Evolutionary conservation across 176 grass and related monocot species (phyloP).

Genomic region (Echinochloa phyllopogon): DNA sequence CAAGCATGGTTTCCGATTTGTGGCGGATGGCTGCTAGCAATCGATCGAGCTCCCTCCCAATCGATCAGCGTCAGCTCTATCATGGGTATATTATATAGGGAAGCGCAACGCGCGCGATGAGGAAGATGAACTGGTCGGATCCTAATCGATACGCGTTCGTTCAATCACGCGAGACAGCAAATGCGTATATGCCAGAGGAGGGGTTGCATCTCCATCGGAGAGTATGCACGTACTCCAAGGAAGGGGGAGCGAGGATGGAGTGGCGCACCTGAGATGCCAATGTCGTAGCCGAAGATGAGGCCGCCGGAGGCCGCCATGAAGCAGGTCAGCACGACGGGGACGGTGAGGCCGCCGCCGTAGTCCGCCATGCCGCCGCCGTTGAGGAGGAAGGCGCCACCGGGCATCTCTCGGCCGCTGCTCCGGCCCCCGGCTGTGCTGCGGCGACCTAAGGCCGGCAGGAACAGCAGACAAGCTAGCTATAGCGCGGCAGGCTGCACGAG

Average conservation of each 20-base stretch:
- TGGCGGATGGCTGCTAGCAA: neutral
- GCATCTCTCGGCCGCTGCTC: constrained; percentile 31
- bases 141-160: neutral
- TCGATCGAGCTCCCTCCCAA: neutral
- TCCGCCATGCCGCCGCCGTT: constrained; percentile 36
- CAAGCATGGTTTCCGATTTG: neutral
- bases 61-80: neutral
- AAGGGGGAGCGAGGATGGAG: neutral
- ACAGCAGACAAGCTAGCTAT: too few relatives aligned
- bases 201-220: neutral
- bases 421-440: neutral
- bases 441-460: neutral
- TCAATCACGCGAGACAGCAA: neutral
- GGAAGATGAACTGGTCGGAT: neutral
- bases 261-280: constrained; percentile 86
- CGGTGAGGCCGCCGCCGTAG: constrained; percentile 66
- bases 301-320: constrained; percentile 95
- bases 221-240: neutral
- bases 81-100: too few relatives aligned
- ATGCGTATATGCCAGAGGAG: neutral
- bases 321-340: constrained; percentile 76
- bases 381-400: constrained; percentile 46
- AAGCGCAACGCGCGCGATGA: neutral
- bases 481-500: neutral
- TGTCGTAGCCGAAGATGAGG: constrained; percentile 98